Base-by-base conservation (phyloP, 306 rosid species). In the Quercus dentata region DNA sequence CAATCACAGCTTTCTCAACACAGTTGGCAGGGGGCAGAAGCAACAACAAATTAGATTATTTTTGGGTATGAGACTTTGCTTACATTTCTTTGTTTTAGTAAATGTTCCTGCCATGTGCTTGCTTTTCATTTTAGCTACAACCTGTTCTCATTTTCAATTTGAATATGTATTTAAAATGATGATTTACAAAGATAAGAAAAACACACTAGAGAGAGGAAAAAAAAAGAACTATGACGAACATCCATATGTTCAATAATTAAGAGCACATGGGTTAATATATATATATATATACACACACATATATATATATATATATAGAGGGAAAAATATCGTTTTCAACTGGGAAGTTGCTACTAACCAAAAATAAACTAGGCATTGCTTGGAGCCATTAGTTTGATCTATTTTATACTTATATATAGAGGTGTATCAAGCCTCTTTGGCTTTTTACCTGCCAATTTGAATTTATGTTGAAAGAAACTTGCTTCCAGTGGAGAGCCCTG, bases 401-500 rank as follows among this genome's bases (percentile, higher is more conserved):
- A 61, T 58, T 20, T 35, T 17, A 7, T 9, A n/a, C 65, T 33
- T 17, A 10, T 49, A 10, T 49, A 49, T 38, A 31, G 35, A 56
- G 38, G 82, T 51, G 49, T 56, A 49, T 63, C 61, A 74, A 61
- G 58, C 58, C 25, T 78, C 70, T 79, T 67, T 62, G 30, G 61
- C 52, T 58, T 68, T 69, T 87, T 89, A 94, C 99, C 99, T 94
- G 95, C 87, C 90, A 87, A 14, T 89, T 89, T 77, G 97, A 86
- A 79, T 92, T 88, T 62, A 91, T 84, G 79, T 85, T 83, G 91
- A 92, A 91, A 78, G 97, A 92, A 79, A 94, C 97, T 79, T 82
- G 92, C 94, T 94, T 94, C 99, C 97, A 92, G 86, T 94, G 97
- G 69, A 94, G 95, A 85, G 73, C 92, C 69, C 99, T 94, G 97